Percentiles rank a stretch among this genome's conserved stretches.
phyloP scores from a whole-genome alignment of 257 asterid genomes.

The Nicotiana sylvestris region DNA sequence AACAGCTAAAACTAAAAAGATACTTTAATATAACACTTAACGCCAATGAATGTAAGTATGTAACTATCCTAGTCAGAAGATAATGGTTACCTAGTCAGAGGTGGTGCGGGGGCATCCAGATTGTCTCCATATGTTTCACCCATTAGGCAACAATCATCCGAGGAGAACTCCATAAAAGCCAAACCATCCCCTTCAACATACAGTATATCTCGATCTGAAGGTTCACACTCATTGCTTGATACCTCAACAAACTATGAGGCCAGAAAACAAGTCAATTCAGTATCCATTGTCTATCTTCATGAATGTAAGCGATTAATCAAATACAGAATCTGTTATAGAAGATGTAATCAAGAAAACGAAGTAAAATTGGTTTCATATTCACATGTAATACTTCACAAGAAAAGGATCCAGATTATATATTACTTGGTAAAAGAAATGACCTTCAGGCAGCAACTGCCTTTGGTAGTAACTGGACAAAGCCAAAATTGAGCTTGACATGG shows the following conservation, averaged over 20 bases:
- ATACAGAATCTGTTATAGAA: background rate
- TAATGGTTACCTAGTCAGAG: slow-evolving; percentile 2
- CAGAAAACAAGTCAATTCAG: background rate
- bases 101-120: slow-evolving; percentile 10
- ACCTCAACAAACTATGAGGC: slow-evolving; percentile 1
- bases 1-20: background rate
- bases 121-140: slow-evolving; percentile 17
- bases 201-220: slow-evolving; percentile 20
- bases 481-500: no score
- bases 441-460: background rate
- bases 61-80: background rate
- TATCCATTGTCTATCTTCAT: background rate
- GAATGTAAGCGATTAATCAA: background rate
- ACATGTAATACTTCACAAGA: background rate
- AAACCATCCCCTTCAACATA: slow-evolving; percentile 18
- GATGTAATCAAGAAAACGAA: background rate
- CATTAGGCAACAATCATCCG: slow-evolving; percentile 20
- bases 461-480: background rate
- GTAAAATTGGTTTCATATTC: background rate
- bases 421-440: background rate
- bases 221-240: slow-evolving; percentile 19
- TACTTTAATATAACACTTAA: background rate
- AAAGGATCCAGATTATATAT: background rate
- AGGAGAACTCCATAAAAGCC: slow-evolving; percentile 18
- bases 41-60: background rate